phyloP scores from a whole-genome alignment of 768 basidiomycete genomes.

The Auricularia auricula-judae region DNA sequence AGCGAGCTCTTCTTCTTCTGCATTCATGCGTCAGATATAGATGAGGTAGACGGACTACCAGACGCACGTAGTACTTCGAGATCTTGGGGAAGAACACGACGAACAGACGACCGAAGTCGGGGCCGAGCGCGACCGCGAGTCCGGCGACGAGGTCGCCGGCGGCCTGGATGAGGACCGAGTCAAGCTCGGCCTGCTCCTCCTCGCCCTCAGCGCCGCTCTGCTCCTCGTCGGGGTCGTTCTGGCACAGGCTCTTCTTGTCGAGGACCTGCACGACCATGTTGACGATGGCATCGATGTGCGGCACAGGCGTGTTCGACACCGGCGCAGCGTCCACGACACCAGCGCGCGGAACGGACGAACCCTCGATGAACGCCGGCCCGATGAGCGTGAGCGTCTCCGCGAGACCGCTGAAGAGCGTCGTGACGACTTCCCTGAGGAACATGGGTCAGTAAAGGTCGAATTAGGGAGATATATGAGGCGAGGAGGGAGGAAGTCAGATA shows the following conservation, averaged over 20 bases:
- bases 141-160: conserved; percentile 91
- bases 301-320: conserved; percentile 5
- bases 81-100: conserved; percentile 81
- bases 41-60: background rate
- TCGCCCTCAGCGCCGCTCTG: conserved; percentile 49
- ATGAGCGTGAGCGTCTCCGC: conserved; percentile 88
- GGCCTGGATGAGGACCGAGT: conserved; percentile 87
- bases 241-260: conserved; percentile 91
- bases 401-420: conserved; percentile 76
- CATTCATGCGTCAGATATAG: background rate
- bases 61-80: conserved; percentile 80
- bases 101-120: conserved; percentile 77
- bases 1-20: conserved; percentile 80
- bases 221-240: conserved; percentile 91
- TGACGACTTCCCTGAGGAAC: conserved; percentile 64
- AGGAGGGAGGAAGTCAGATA: conserved; percentile 23
- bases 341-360: conserved; percentile 13
- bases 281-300: conserved; percentile 60
- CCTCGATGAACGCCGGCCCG: conserved; percentile 77
- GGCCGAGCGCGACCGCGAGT: conserved; percentile 74
- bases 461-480: conserved; percentile 13
- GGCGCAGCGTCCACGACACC: background rate
- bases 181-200: conserved; percentile 90
- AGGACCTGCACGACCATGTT: conserved; percentile 75
- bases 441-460: conserved; percentile 4